These are phyloP conservation scores for Venturia asperata DNA, from an alignment of 2,329 filamentous ascomycete genomes.

Conservation along the genomic window DNA sequence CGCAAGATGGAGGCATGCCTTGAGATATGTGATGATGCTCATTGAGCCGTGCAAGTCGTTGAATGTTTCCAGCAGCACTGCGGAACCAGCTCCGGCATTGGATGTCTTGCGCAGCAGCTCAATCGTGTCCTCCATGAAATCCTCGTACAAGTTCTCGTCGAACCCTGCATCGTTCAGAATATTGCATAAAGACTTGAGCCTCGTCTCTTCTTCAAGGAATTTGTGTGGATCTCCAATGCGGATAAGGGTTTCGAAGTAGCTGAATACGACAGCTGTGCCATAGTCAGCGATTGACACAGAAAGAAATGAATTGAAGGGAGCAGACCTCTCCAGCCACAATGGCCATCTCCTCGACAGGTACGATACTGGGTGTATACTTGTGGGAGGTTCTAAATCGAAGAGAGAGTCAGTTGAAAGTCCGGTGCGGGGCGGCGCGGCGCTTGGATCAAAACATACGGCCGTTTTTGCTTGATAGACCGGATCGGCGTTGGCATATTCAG, in stretches of 20 bases:
- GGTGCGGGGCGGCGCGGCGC: slow-evolving; percentile 8
- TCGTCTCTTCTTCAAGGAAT: slow-evolving; percentile 62
- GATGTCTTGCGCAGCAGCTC: slow-evolving; percentile 59
- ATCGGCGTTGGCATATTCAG: slow-evolving; percentile 85
- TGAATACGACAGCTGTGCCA: slow-evolving; percentile 73
- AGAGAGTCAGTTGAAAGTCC: background rate
- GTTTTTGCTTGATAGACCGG: slow-evolving; percentile 81
- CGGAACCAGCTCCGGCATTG: slow-evolving; percentile 52
- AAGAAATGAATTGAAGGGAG: background rate
- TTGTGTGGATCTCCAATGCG: slow-evolving; percentile 56
- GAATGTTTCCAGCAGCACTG: slow-evolving; percentile 58
- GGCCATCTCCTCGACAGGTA: slow-evolving; percentile 82
- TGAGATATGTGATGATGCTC: slow-evolving; percentile 76
- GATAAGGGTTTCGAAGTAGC: slow-evolving; percentile 82
- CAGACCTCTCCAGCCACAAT: slow-evolving; percentile 92
- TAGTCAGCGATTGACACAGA: background rate
- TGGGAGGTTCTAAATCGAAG: slow-evolving; percentile 58
- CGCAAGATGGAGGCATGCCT: slow-evolving; percentile 36
- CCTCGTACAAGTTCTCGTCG: slow-evolving; percentile 63
- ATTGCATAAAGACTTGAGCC: slow-evolving; percentile 64
- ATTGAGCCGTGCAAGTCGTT: slow-evolving; percentile 63
- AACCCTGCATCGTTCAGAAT: slow-evolving; percentile 65
- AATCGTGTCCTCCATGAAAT: slow-evolving; percentile 72
- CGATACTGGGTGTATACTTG: slow-evolving; percentile 82
- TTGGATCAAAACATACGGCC: slow-evolving; percentile 50